A percentile compares a stretch with the other conserved stretches of the same genome.
Evolutionary conservation across 2,329 filamentous ascomycete genomes (phyloP).

Genomic region (Tympanopsis confertula): DNA sequence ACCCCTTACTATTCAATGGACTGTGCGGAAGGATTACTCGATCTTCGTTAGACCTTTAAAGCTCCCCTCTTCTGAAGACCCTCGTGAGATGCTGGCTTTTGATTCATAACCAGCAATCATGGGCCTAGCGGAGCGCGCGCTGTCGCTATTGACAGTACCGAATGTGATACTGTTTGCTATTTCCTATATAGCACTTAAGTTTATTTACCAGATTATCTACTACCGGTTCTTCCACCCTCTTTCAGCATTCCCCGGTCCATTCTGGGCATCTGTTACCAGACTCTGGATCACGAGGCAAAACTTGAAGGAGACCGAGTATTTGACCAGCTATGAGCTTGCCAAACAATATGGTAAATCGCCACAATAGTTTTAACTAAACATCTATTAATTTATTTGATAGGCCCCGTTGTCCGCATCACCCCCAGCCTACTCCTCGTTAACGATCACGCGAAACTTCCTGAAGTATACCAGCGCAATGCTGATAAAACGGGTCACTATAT

Average conservation of each 20-base stretch:
- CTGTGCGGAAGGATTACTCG: too few species aligned
- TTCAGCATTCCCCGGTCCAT: conserved; percentile 37
- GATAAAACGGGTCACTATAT: conserved; percentile 48
- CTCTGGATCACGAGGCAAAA: conserved; percentile 42
- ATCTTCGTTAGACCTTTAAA: too few species aligned
- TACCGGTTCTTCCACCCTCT: conserved; percentile 40
- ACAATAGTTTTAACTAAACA: neutral
- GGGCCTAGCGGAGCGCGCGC: neutral
- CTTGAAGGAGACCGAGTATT: conserved; percentile 29
- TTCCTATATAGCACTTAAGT: conserved; percentile 5
- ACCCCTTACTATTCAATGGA: too few species aligned
- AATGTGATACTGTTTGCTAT: conserved; percentile 4
- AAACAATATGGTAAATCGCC: conserved; percentile 31
- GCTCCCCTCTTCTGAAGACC: too few species aligned
- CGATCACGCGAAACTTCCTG: conserved; percentile 39
- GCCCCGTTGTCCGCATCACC: conserved; percentile 38
- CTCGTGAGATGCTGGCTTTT: too few species aligned
- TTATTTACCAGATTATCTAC: conserved; percentile 33
- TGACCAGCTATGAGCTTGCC: conserved; percentile 26
- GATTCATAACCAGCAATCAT: too few species aligned
- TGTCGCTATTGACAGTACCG: conserved; percentile 1
- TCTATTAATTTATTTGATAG: conserved; percentile 13
- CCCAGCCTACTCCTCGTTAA: conserved; percentile 39
- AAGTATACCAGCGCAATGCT: conserved; percentile 40
- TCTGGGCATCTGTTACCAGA: conserved; percentile 39